phyloP scores from a whole-genome alignment of 257 asterid species.

The Capsicum baccatum region DNA sequence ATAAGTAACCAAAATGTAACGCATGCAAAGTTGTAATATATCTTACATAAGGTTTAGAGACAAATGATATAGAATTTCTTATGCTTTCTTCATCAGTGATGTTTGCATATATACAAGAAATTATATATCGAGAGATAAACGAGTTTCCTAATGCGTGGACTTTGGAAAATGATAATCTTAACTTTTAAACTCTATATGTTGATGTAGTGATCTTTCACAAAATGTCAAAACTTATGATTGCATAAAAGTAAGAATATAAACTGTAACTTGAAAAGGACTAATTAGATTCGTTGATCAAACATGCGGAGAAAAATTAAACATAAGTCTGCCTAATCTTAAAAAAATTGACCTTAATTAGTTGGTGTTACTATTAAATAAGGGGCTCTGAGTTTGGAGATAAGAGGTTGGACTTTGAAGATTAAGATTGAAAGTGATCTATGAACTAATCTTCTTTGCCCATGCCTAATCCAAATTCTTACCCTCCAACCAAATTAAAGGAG shows the following conservation, averaged over 20 bases:
- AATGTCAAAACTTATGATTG: neutral
- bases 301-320: neutral
- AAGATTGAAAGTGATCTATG: slow-evolving; percentile 29
- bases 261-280: neutral
- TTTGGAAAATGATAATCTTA: neutral
- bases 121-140: neutral
- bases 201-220: neutral
- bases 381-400: neutral
- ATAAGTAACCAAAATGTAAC: neutral
- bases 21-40: slow-evolving; percentile 17
- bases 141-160: slow-evolving; percentile 21
- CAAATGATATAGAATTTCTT: neutral
- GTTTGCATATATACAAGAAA: neutral
- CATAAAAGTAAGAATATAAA: neutral
- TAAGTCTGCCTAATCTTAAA: neutral
- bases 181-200: neutral
- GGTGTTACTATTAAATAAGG: neutral
- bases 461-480: slow-evolving; percentile 28
- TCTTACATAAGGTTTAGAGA: neutral
- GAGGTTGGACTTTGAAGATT: slow-evolving; percentile 29
- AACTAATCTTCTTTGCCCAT: slow-evolving; percentile 24
- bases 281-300: slow-evolving; percentile 19
- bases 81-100: slow-evolving; percentile 14
- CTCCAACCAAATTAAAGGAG: slow-evolving; percentile 21
- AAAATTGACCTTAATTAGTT: slow-evolving; percentile 10